A percentile compares a stretch with the other conserved stretches of the same genome.
Conservation (phyloP, 495 filamentous ascomycete genomes). For the Penicillium paradoxum region DNA sequence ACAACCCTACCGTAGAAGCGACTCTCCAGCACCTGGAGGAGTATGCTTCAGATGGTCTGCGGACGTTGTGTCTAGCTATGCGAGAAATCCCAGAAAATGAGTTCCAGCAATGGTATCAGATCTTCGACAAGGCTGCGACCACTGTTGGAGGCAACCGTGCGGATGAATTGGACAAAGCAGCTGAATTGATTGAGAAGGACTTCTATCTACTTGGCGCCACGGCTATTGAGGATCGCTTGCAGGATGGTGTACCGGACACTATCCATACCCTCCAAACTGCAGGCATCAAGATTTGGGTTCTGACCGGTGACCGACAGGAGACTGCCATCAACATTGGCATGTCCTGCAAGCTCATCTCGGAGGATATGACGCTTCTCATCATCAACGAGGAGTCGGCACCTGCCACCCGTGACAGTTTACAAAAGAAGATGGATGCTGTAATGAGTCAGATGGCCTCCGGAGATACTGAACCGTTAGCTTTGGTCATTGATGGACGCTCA, state of each 20-base stretch:
- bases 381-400: conserved; percentile 80
- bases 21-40: conserved; percentile 95
- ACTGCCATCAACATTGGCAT: conserved; percentile 99
- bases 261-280: conserved; percentile 96
- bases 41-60: conserved; percentile 92
- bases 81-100: conserved; percentile 90
- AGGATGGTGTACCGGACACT: conserved; percentile 97
- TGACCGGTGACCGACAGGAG: conserved; percentile 97
- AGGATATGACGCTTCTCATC: conserved; percentile 97
- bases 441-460: conserved; percentile 65
- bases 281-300: conserved; percentile 97
- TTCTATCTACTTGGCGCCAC: conserved; percentile 91
- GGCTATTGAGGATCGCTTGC: conserved; percentile 93
- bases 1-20: conserved; percentile 79
- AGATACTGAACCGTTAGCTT: conserved; percentile 81
- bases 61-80: conserved; percentile 93
- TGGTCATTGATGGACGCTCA: conserved; percentile 96
- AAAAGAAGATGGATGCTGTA: conserved; percentile 90
- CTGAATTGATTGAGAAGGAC: conserved; percentile 90
- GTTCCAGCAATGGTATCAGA: conserved; percentile 78
- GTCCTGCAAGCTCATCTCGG: conserved; percentile 97
- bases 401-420: conserved; percentile 76
- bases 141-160: conserved; percentile 89
- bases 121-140: conserved; percentile 85
- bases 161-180: conserved; percentile 95